phyloP scores from a whole-genome alignment of 1,139 yeast genomes.

The Zygosaccharomyces sapae region DNA sequence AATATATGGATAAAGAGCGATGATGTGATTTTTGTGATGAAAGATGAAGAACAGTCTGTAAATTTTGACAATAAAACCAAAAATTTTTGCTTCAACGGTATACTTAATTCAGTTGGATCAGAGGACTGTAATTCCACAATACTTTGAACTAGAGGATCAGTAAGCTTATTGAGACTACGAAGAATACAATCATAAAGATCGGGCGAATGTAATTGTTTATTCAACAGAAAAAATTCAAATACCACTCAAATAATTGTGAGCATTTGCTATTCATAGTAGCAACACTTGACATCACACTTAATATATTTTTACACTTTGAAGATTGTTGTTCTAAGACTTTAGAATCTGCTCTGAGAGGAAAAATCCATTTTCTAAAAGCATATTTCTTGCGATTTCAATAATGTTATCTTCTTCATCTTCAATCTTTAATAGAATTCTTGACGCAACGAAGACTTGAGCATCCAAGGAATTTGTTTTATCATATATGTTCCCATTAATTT shows the following conservation, averaged over 20 bases:
- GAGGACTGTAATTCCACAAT: constrained; percentile 34
- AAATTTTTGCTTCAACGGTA: constrained; percentile 35
- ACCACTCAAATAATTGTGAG: constrained; percentile 43
- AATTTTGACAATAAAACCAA: constrained; percentile 52
- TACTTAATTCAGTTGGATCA: constrained; percentile 18
- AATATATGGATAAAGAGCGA: constrained; percentile 56
- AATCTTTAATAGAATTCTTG: constrained; percentile 49
- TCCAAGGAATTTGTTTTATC: constrained; percentile 33
- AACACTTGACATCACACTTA: constrained; percentile 41
- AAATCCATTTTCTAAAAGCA: constrained; percentile 48
- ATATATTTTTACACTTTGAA: constrained; percentile 17
- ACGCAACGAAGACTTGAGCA: constrained; percentile 45
- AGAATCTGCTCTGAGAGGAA: constrained; percentile 19
- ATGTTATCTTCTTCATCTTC: constrained; percentile 70
- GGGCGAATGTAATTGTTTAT: constrained; percentile 29
- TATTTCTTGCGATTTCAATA: constrained; percentile 42
- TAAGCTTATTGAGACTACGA: constrained; percentile 25
- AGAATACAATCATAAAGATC: constrained; percentile 22
- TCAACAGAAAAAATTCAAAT: constrained; percentile 43
- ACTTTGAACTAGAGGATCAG: constrained; percentile 30
- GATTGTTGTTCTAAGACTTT: constrained; percentile 20
- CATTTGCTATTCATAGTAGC: constrained; percentile 39
- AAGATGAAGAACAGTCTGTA: constrained; percentile 46
- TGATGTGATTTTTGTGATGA: constrained; percentile 64
- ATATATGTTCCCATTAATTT: constrained; percentile 51